Percentiles rank a stretch among this genome's conserved stretches.
Evolutionary conservation across 192 early-diverging fungal genomes (phyloP).

Genomic region (Jimgerdemannia flammicorona): DNA sequence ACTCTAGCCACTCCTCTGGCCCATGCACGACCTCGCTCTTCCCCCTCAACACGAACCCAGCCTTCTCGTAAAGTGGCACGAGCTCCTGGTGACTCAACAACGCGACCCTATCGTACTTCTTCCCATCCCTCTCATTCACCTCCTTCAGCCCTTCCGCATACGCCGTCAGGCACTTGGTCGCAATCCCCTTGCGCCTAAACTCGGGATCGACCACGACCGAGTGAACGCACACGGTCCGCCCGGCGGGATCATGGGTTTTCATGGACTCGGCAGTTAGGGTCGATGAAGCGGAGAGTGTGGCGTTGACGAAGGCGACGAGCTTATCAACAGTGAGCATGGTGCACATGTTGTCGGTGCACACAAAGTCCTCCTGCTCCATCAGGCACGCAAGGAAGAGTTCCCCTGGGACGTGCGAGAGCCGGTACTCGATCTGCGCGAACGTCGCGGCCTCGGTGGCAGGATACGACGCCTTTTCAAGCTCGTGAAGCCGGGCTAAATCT

Average conservation of each 20-base stretch:
- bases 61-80: constrained; percentile 54
- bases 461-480: background rate
- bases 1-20: constrained; percentile 37
- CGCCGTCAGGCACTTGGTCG: constrained; percentile 37
- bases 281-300: constrained; percentile 39
- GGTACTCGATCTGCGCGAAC: constrained; percentile 2
- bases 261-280: constrained; percentile 64
- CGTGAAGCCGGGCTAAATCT: background rate
- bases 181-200: constrained; percentile 55
- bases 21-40: constrained; percentile 60
- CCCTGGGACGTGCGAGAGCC: background rate
- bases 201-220: constrained; percentile 54
- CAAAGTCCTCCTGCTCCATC: constrained; percentile 7
- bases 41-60: constrained; percentile 56
- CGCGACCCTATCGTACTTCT: constrained; percentile 39
- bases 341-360: background rate
- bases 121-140: constrained; percentile 13
- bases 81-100: constrained; percentile 55
- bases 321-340: background rate
- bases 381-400: constrained; percentile 19
- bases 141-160: constrained; percentile 40
- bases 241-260: constrained; percentile 53
- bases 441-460: background rate
- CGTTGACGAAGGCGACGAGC: constrained; percentile 58
- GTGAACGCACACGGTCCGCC: constrained; percentile 63